Evolutionary conservation across 2,329 filamentous ascomycete genomes (phyloP).

Genomic region (Pyricularia sp.): DNA sequence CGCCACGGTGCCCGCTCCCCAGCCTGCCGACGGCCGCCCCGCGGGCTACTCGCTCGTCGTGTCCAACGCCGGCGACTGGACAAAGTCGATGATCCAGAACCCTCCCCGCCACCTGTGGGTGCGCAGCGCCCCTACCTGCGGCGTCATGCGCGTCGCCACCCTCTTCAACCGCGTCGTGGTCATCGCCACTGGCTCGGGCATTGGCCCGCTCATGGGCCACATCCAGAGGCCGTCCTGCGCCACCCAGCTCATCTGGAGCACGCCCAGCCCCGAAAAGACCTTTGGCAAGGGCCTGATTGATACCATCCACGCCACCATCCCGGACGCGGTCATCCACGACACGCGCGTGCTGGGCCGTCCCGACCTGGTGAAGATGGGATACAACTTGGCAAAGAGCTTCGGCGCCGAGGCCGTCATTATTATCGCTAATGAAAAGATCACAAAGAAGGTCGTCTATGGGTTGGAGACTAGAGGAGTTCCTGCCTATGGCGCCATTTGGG

Average conservation of each 20-base stretch:
- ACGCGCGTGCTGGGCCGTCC: conserved; percentile 19
- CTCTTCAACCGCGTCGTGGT: conserved; percentile 46
- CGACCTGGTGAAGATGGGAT: conserved; percentile 17
- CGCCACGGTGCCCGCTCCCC: conserved; percentile 44
- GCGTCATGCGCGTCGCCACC: conserved; percentile 44
- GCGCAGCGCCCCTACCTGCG: conserved; percentile 43
- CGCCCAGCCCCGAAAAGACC: conserved; percentile 16
- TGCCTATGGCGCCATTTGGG: conserved; percentile 23
- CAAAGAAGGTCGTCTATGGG: conserved; percentile 19
- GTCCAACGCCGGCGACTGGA: conserved; percentile 56
- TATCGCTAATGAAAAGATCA: conserved; percentile 22
- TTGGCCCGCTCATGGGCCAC: conserved; percentile 49
- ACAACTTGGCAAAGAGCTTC: conserved; percentile 12
- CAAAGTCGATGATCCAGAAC: conserved; percentile 38
- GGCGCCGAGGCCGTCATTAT: conserved; percentile 21
- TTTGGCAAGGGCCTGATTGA: conserved; percentile 17
- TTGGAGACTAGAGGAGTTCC: conserved; percentile 20
- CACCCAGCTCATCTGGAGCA: conserved; percentile 19
- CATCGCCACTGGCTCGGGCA: conserved; percentile 52
- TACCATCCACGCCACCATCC: conserved; percentile 15
- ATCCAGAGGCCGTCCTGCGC: conserved; percentile 22
- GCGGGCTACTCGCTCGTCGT: conserved; percentile 44
- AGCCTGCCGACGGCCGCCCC: neutral
- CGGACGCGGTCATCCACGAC: conserved; percentile 20
- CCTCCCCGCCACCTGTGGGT: conserved; percentile 46